phyloP scores from a whole-genome alignment of 306 rosid species.

The Geum urbanum region DNA sequence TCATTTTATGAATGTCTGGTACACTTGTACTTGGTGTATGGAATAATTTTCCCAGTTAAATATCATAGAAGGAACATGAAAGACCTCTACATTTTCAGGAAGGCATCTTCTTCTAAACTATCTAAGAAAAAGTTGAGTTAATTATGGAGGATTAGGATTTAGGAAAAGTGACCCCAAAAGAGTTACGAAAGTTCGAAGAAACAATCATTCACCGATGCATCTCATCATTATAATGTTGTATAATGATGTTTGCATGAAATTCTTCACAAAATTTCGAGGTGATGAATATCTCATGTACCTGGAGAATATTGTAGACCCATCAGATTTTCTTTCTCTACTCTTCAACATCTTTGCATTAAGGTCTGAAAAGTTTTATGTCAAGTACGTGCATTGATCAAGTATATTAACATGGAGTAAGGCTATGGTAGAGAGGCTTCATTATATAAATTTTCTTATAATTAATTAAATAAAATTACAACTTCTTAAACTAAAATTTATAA shows the following conservation, averaged over 20 bases:
- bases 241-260: constrained; percentile 51
- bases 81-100: constrained; percentile 27
- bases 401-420: too few relatives aligned
- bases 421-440: too few relatives aligned
- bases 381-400: too few relatives aligned
- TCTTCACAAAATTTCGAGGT: constrained; percentile 16
- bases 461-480: too few relatives aligned
- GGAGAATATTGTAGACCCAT: constrained; percentile 31
- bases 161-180: constrained; percentile 32
- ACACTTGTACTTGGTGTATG: too few relatives aligned
- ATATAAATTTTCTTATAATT: too few relatives aligned
- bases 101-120: constrained; percentile 22
- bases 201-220: constrained; percentile 36
- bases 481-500: too few relatives aligned
- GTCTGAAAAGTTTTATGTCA: too few relatives aligned
- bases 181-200: constrained; percentile 25
- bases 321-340: constrained; percentile 27
- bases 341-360: constrained; percentile 24
- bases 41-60: too few relatives aligned
- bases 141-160: constrained; percentile 18
- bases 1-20: too few relatives aligned
- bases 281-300: constrained; percentile 5
- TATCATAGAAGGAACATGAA: constrained; percentile 38
- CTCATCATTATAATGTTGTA: constrained; percentile 26
- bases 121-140: constrained; percentile 10